Evolutionary conservation across 2,329 filamentous ascomycete species (phyloP), one percentile per base, ranked within the genome.

Genomic region (Beauveria australis): DNA sequence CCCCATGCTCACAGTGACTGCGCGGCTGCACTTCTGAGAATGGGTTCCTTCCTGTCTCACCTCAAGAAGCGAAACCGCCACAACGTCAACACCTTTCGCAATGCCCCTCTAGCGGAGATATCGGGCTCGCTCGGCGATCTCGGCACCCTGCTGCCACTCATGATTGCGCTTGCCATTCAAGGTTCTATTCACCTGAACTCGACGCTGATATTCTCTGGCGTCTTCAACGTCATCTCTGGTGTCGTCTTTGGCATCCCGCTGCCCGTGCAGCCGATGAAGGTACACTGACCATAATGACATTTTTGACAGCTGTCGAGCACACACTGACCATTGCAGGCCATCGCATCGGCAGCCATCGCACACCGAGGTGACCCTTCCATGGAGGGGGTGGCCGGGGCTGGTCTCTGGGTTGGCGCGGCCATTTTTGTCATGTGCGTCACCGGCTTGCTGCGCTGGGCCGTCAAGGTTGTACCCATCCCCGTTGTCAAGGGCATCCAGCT

Each of bases 401-500:
- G 93, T 43, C 72, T 77, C 64, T 89, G 91, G 61, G 92, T 96
- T 40, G 86, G 87, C 2, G 76, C 77, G 7, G 82, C 88, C 24
- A 87, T 97, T 9, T 80, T 93, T 9, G 7, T 95, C 1, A 85
- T 97, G 71, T 92, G 89, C 68, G 70, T 86, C 5, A 95, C 91
- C 0, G 91, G 93, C 0, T 75, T 94, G n/a, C 78, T 97, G 37
- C 81, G 80, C 61, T 88, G 86, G 80, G 86, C 91, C 56, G 87
- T 89, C 9, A 75, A 79, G n/a, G 79, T 86, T 16, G 88, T 95
- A 9, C 93, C 93, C 0, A 84, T 92, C 16, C 90, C 92, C 0
- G 89, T 97, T 0, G 87, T 97, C 58, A 96, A 96, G 71, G 93
- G 93, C 33, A 97, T 97, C 65, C 94, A 97, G 74, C 85, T 97